Base-by-base conservation (phyloP, 352 stramenopile genomes). In the Phytophthora rubi region DNA sequence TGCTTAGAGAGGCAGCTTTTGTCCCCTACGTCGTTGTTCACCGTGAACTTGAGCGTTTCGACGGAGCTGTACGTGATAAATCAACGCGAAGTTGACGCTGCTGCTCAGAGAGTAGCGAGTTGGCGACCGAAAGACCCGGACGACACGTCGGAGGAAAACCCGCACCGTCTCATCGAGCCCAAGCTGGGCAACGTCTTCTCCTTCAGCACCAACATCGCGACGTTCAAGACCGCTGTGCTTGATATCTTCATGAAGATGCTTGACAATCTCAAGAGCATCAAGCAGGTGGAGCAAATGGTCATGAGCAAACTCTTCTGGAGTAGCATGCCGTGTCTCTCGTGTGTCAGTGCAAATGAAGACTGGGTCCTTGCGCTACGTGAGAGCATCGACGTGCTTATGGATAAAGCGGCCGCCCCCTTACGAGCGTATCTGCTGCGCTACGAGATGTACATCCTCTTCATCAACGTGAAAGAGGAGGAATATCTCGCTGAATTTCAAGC, bases 221-320 rank as follows among this genome's bases (percentile, higher is more conserved):
- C 76, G 10, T 94, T 93, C 70, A 90, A 86, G 47, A 62, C 62
- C 0, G 70, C 81, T 0, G 73, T 95, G 6, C 55, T 89, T 28
- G 85, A 92, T 21, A 83, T 94, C 39, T 91, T 94, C 35, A 76
- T 88, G 57, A 93, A 91, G 28, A 92, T 91, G 70, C 72, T 93
- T 6, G 88, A 95, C 37, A 92, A 86, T 37, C 64, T 94, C 5
- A 94, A 93, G 68, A 85, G 83, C 53, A 94, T 95, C 68, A 93
- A 92, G 59, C 88, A 95, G 66, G 85, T 95, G 8, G 95, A 99
- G 74, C 85, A 97, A 42, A 76, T 85, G 23, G 93, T 98, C 30
- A 98, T 98, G 95, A 93, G 96, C 66, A 96, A 97, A 63, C 80
- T 99, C 0, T 98, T 98, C 53, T 99, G 95, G 95, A 95, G 89